Evolutionary conservation across 441 rosid species (phyloP), one percentile per base, ranked within the genome.

Genomic region (Eruca vesicaria): DNA sequence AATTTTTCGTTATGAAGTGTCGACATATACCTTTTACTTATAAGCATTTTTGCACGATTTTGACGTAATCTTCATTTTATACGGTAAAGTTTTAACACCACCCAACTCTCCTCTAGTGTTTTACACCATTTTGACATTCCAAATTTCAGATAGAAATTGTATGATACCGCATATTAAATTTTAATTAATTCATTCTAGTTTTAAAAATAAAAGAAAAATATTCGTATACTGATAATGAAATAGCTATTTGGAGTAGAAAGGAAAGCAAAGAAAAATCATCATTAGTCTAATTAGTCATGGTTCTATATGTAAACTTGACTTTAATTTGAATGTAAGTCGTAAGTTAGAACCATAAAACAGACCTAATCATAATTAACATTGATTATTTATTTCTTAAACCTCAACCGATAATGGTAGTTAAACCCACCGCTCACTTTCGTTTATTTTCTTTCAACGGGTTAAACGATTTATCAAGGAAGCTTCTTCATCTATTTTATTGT

Each of bases 301-400:
- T 77, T 66, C 2, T 28, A 71, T 71, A 66, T 77, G 68, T 71
- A 63, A 77, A 77, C 53, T 59, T 77, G 76, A 71, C 80, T 59
- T 71, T 58, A 66, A 71, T 65, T 71, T 23, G 72, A 77, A 77
- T 71, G 59, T 77, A 77, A 58, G 72, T 77, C 71, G 48, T 50
- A 71, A 72, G 75, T 72, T 72, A 72, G 68, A 72, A 72, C 76
- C 76, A 72, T 52, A 72, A 72, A 63, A 50, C 76, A 72, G 63
- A 72, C 76, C 76, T 72, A 72, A 72, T 72, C 69, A 72, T 72
- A 35, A 21, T 63, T 72, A 50, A 63, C 66, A 71, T 59, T 50
- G 69, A 66, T 71, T 66, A 60, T 59, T 77, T 59, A 66, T 36
- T 59, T 66, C 50, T 19, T 14, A 77, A 59, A 31, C 68, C 43